Percentiles rank a stretch among this genome's conserved stretches.
phyloP scores from a whole-genome alignment of 257 asterid species.

The Przewalskia tangutica region DNA sequence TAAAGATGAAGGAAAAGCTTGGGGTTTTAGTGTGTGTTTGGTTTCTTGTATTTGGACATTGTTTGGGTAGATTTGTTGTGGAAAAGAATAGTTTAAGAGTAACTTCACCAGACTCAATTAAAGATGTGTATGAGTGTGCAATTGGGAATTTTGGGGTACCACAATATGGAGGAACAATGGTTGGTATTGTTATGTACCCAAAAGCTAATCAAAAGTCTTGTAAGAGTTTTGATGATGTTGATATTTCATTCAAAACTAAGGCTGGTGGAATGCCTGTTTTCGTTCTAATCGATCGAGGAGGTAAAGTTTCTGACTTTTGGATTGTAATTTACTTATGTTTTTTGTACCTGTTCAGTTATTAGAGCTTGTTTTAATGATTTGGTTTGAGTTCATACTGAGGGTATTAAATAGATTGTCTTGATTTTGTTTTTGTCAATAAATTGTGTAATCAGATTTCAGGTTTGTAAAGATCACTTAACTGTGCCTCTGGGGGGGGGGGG shows the following conservation, averaged over 20 bases:
- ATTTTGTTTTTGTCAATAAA: background rate
- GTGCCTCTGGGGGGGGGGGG: background rate
- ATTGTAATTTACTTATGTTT: background rate
- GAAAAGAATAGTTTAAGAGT: constrained; percentile 90
- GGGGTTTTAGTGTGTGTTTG: constrained; percentile 30
- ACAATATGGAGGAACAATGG: constrained; percentile 84
- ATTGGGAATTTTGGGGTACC: constrained; percentile 99
- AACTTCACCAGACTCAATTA: constrained; percentile 65
- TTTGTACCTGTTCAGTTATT: background rate
- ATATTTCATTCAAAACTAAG: constrained; percentile 41
- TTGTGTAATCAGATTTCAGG: background rate
- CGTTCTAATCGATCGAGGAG: constrained; percentile 89
- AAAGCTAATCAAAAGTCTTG: constrained; percentile 72
- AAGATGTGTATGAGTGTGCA: constrained; percentile 67
- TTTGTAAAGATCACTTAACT: background rate
- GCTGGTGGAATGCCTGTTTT: constrained; percentile 87
- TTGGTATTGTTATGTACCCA: constrained; percentile 69
- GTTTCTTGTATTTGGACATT: constrained; percentile 39
- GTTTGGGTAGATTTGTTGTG: constrained; percentile 80
- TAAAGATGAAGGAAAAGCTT: constrained; percentile 39
- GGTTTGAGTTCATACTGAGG: background rate
- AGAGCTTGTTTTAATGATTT: background rate
- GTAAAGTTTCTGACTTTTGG: constrained; percentile 22
- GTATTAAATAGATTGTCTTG: background rate
- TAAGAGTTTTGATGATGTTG: constrained; percentile 34